Evolutionary conservation across 176 grass and related monocot genomes (phyloP), one percentile per base, ranked within the genome.

Genomic region (Rhipidocladum racemiflorum): DNA sequence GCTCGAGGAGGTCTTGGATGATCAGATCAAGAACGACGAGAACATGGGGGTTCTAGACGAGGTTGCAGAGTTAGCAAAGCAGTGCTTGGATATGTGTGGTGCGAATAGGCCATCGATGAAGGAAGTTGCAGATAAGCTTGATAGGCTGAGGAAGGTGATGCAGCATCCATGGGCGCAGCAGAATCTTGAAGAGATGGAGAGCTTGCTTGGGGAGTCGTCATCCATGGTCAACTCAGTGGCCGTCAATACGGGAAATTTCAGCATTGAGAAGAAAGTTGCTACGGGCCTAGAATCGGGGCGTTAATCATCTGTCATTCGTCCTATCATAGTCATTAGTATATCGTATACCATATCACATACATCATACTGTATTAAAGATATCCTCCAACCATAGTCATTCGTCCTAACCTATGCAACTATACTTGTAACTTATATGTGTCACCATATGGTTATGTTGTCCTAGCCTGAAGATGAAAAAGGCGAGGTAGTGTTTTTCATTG

Each of bases 11-110:
- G 61, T 76, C 27, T 45, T 75, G 3, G 65, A 83, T 13, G 42
- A 74, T 51, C 69, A 63, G 7, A 64, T 74, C 0, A 74, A 30
- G 13, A 51, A 51, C 2, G 9, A 81, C 0, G 70, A 65, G 9
- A 68, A 21, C 4, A 67, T 75, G 39, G 61, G 50, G 14, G 1
- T 74, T 28, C 36, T 87, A 4, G 20, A 53, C 43, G 79, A 68
- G n/a, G 2, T 82, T 69, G 79, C 78, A 44, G 17, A 55, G 29
- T 17, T 87, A 14, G 85, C 70, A 29, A 73, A 16, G 61, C 57
- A 20, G 2, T 87, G 85, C 53, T 68, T 87, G 32, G 72, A 67
- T 6, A 72, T 81, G 54, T 42, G 15, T 9, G 72, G 64, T 0
- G 65, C 1, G 2, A 74, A 82, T 16, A 69, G 79, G 51, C 78